Evolutionary conservation across 495 filamentous ascomycete genomes (phyloP).

Genomic region (Lasiosphaeria ovina): DNA sequence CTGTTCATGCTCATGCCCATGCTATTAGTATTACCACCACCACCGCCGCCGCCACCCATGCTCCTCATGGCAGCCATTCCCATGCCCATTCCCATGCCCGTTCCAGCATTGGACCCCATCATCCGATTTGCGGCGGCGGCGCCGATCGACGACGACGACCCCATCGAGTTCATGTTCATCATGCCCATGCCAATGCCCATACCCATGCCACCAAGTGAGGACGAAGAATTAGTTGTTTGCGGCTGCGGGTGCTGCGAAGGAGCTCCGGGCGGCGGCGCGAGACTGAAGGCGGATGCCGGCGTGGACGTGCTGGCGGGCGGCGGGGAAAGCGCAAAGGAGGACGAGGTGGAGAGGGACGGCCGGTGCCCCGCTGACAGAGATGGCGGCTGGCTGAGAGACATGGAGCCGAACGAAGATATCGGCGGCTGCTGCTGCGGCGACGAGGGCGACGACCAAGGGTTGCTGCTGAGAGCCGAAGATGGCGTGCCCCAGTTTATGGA

Average conservation of each 20-base stretch:
- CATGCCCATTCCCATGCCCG: conserved; percentile 9
- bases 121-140: neutral
- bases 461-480: conserved; percentile 17
- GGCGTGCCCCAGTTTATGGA: conserved; percentile 29
- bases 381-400: conserved; percentile 37
- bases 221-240: conserved; percentile 5
- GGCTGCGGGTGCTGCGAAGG: conserved; percentile 12
- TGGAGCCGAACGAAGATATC: conserved; percentile 23
- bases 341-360: conserved; percentile 16
- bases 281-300: conserved; percentile 34
- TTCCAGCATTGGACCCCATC: neutral
- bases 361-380: conserved; percentile 1
- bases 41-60: conserved; percentile 12
- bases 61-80: conserved; percentile 21
- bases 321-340: conserved; percentile 51
- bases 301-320: conserved; percentile 29
- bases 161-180: neutral
- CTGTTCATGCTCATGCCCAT: conserved; percentile 18
- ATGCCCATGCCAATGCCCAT: conserved; percentile 4
- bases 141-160: neutral
- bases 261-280: conserved; percentile 39
- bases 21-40: conserved; percentile 3
- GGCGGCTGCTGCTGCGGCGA: conserved; percentile 22
- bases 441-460: conserved; percentile 36
- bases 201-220: conserved; percentile 17